Percentiles rank a stretch among this genome's conserved stretches.
phyloP scores from a whole-genome alignment of 73 alveolate genomes.

The Paramecium bursaria region DNA sequence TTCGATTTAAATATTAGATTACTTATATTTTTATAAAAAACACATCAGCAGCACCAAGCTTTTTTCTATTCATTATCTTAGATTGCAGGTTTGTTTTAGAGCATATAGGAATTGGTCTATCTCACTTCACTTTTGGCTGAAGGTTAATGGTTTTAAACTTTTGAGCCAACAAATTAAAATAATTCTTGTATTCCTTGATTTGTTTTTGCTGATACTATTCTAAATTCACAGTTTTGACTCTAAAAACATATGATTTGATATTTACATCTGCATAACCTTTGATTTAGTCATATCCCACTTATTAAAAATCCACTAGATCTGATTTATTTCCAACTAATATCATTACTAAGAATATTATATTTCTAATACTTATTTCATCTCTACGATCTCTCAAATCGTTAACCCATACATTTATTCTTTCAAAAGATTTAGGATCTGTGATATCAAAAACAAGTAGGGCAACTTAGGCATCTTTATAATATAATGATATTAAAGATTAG shows the following conservation, averaged over 20 bases:
- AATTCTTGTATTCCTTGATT: conserved; percentile 2
- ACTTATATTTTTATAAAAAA: too few relatives aligned
- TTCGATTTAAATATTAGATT: too few relatives aligned
- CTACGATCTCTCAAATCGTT: conserved; percentile 48
- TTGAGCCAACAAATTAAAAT: conserved; percentile 10
- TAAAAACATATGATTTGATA: not conserved
- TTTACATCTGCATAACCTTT: conserved; percentile 22
- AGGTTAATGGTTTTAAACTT: too few relatives aligned
- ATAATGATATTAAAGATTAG: conserved; percentile 75
- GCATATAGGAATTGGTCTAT: too few relatives aligned
- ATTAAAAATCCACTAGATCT: conserved; percentile 60
- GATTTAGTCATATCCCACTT: not conserved
- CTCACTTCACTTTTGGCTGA: too few relatives aligned
- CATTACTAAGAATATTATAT: conserved; percentile 57
- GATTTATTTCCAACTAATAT: conserved; percentile 81
- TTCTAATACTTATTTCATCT: conserved; percentile 29
- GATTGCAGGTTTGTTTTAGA: too few relatives aligned
- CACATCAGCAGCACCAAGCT: too few relatives aligned
- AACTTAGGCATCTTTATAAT: conserved; percentile 85
- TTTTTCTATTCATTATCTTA: too few relatives aligned
- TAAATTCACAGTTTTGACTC: not conserved
- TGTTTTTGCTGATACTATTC: conserved; percentile 5
- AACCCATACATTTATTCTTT: conserved; percentile 78
- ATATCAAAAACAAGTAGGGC: conserved; percentile 83
- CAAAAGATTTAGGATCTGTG: conserved; percentile 73